Evolutionary conservation across 2,329 filamentous ascomycete genomes (phyloP), one percentile per base, ranked within the genome.

Genomic region (Fusarium camptoceras): DNA sequence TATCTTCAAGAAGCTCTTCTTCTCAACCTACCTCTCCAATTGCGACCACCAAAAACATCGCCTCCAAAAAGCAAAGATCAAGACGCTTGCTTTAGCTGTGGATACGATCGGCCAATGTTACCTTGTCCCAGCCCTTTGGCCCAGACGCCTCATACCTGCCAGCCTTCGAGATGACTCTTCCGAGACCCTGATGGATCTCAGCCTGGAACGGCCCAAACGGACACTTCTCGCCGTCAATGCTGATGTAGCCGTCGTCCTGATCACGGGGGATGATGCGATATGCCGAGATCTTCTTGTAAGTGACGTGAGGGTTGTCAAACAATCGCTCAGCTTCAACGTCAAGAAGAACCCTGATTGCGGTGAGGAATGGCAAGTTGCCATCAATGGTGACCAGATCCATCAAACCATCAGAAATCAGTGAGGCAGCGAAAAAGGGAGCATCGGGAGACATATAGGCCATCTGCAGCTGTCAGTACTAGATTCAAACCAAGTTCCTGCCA

Each of bases 401-500:
- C 67, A 91, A 86, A 14, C 95, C 96, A 76, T 99, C 96, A 46
- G 89, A 89, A 16, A 94, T 92, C 11, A 95, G 86, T 0, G 95
- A 88, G 2, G 93, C 91, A 27, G 93, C 85, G 85, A 97, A 99
- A 83, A 98, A 97, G 76, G 94, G 94, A 62, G 91, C 87, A 70
- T 95, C 91, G 15, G 93, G 87, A 0, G 94, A 91, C 93, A 99
- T 95, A 80, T 92, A 97, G 25, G 92, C 89, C 91, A 98, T 97
- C 89, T 91, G 55, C 8, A 48, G 10, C 8, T 31, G 41, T 75
- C 27, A 74, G 77, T 48, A 39, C 14, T 25, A 8, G 20, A 22
- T 34, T 16, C n/a, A 15, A 12, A 11, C 8, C 6, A 18, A 27
- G 11, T 15, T 16, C 8, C 24, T 6, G 5, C 31, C 8, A 10